Conservation (phyloP, 768 basidiomycete species). For the Phaffia australis region DNA sequence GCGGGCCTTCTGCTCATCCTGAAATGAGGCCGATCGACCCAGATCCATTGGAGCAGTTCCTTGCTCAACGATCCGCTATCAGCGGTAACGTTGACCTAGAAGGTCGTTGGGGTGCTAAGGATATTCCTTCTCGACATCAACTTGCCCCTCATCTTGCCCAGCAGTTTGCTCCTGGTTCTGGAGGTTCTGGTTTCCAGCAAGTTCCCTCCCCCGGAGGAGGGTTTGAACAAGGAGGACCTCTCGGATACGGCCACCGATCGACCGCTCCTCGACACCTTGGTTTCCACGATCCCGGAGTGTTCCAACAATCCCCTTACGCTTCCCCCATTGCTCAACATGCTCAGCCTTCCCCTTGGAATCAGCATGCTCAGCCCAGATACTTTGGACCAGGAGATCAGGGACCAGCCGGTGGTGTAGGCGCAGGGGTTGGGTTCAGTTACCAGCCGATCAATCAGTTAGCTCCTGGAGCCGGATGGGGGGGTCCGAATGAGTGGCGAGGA, state of each 20-base stretch:
- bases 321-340: conserved; percentile 23
- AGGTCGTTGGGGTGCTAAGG: conserved; percentile 4
- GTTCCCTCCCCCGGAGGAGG: conserved; percentile 12
- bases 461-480: conserved; percentile 8
- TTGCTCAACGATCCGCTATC: background rate
- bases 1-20: background rate
- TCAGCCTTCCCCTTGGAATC: conserved; percentile 20
- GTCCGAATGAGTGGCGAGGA: conserved; percentile 18
- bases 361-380: conserved; percentile 6
- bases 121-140: conserved; percentile 2
- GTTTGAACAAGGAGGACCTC: background rate
- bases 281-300: conserved; percentile 8
- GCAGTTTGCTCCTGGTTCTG: conserved; percentile 3
- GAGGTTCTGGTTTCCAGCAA: conserved; percentile 2
- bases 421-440: conserved; percentile 7
- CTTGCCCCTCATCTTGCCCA: background rate
- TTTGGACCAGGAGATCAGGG: conserved; percentile 10
- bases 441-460: conserved; percentile 8
- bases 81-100: conserved; percentile 1
- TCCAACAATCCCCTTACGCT: conserved; percentile 21
- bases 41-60: conserved; percentile 23
- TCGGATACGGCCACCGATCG: conserved; percentile 11
- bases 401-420: conserved; percentile 11
- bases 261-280: conserved; percentile 15
- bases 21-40: conserved; percentile 6